Evolutionary conservation across 176 grass and related monocot species (phyloP).

Genomic region (Puya raimondii): DNA sequence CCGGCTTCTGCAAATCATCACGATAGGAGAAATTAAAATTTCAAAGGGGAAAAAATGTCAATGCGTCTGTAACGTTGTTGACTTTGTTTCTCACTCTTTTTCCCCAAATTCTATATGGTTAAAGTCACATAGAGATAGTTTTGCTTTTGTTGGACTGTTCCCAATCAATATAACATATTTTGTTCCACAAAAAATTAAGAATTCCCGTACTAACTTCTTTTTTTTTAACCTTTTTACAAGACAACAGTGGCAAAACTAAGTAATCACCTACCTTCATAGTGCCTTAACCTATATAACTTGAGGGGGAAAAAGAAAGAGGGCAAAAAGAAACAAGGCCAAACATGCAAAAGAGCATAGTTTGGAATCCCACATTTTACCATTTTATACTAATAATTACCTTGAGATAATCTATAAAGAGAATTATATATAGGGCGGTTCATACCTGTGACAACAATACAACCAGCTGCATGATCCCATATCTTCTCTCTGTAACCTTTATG

Average conservation of each 20-base stretch:
- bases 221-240: no score
- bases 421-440: neutral
- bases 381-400: neutral
- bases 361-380: no score
- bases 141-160: no score
- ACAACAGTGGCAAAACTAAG: no score
- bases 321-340: neutral
- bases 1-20: conserved; percentile 67
- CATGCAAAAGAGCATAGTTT: neutral
- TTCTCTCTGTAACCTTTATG: conserved; percentile 89
- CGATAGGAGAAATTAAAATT: neutral
- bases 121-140: no score
- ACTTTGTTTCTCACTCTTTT: neutral
- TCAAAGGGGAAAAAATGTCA: neutral
- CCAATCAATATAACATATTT: no score
- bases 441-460: conserved; percentile 88
- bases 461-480: conserved; percentile 98
- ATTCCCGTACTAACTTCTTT: no score
- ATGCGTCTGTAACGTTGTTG: neutral
- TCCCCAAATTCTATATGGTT: neutral
- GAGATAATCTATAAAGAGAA: neutral
- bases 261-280: no score
- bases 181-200: no score
- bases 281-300: no score
- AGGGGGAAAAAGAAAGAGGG: no score